Conservation (phyloP, 345 rosid genomes). For the rapeseed (Brassica napus) region DNA sequence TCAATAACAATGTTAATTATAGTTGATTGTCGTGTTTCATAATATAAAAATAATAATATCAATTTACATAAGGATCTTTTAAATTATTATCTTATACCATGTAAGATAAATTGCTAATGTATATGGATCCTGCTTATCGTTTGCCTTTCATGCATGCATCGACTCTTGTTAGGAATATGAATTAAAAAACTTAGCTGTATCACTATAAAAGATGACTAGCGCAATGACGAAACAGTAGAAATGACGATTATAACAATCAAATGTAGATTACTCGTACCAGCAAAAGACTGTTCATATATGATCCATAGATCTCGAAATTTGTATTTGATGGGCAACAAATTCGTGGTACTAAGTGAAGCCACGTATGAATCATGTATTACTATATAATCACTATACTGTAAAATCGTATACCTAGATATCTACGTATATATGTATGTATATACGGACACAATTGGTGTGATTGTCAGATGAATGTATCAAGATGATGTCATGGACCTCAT, state of each 20-base stretch:
- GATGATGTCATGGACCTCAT: slow-evolving; percentile 30
- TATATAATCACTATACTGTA: background rate
- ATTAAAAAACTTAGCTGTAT: slow-evolving; percentile 6
- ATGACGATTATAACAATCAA: slow-evolving; percentile 19
- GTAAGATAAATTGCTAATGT: background rate
- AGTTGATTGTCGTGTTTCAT: background rate
- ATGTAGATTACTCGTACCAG: slow-evolving; percentile 28
- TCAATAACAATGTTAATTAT: background rate
- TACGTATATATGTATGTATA: background rate
- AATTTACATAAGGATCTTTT: background rate
- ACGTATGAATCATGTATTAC: slow-evolving; percentile 2
- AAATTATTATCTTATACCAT: background rate
- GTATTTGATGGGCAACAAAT: slow-evolving; percentile 5
- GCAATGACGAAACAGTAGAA: slow-evolving; percentile 36
- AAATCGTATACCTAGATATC: too few species aligned
- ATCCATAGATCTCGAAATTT: slow-evolving; percentile 20
- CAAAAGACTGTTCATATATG: slow-evolving; percentile 8
- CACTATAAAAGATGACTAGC: slow-evolving; percentile 12
- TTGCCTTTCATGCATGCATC: slow-evolving; percentile 31
- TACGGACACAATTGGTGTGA: slow-evolving; percentile 24
- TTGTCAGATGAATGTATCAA: background rate
- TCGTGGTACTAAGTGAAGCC: slow-evolving; percentile 19
- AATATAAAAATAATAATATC: background rate
- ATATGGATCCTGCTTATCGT: background rate
- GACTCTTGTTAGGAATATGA: background rate